Evolutionary conservation across 495 filamentous ascomycete genomes (phyloP).

Genomic region (Tuber brumale): DNA sequence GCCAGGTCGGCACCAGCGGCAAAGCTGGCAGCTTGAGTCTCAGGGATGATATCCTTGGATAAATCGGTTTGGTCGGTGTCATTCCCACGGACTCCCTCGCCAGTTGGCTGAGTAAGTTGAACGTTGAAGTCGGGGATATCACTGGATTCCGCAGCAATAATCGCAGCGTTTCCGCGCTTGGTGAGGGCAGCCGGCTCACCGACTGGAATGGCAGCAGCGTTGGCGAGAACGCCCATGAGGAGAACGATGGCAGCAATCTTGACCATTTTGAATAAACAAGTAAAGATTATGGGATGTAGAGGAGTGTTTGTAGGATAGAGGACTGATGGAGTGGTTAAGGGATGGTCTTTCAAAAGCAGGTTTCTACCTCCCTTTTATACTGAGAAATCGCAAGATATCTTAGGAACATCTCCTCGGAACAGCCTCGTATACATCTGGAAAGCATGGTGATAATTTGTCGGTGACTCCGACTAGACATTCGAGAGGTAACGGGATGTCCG

Average conservation of each 20-base stretch:
- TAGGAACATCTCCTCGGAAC: not conserved
- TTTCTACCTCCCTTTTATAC: not conserved
- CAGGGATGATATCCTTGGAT: conserved; percentile 11
- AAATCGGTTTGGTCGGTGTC: conserved; percentile 21
- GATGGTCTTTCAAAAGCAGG: not conserved
- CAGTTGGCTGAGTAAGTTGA: conserved; percentile 7
- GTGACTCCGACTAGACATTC: not conserved
- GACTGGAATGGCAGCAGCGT: conserved; percentile 10
- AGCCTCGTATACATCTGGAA: not conserved
- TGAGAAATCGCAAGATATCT: not conserved
- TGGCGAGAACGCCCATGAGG: conserved; percentile 8
- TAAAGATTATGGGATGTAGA: not conserved
- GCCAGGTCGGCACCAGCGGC: not conserved
- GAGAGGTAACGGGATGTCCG: not conserved
- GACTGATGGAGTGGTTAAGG: not conserved
- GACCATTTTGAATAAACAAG: not conserved
- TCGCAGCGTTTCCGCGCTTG: conserved; percentile 8
- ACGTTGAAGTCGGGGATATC: conserved; percentile 9
- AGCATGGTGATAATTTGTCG: not conserved
- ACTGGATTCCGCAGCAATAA: not conserved
- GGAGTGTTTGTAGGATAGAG: not conserved
- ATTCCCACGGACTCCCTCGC: conserved; percentile 18
- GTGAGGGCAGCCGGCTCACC: not conserved
- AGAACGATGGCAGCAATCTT: conserved; percentile 8
- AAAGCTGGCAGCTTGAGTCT: not conserved